Conservation (phyloP, 2,329 filamentous ascomycete species). For the Eurotiales sp. region DNA sequence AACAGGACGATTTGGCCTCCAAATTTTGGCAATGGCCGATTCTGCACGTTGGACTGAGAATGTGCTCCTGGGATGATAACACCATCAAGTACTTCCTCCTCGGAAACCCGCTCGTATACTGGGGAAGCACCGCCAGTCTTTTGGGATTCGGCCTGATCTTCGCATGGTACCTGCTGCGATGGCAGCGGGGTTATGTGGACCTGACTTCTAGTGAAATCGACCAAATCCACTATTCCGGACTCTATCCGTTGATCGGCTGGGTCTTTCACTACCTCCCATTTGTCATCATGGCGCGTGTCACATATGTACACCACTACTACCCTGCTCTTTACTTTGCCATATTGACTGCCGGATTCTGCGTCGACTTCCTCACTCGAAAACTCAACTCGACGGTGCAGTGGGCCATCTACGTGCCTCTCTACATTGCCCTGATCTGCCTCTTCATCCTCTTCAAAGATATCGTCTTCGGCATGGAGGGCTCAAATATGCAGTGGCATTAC, state of each 20-base stretch:
- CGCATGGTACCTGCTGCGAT: constrained; percentile 82
- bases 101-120: constrained; percentile 94
- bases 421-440: constrained; percentile 69
- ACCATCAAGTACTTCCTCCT: constrained; percentile 98
- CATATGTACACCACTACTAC: constrained; percentile 99
- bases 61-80: constrained; percentile 97
- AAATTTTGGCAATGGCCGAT: constrained; percentile 99
- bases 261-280: constrained; percentile 95
- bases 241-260: constrained; percentile 93
- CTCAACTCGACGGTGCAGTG: constrained; percentile 62
- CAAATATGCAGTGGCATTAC: constrained; percentile 79
- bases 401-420: constrained; percentile 69
- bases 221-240: constrained; percentile 86
- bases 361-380: constrained; percentile 75
- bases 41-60: constrained; percentile 88
- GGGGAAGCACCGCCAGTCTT: constrained; percentile 80
- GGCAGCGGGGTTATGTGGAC: constrained; percentile 91
- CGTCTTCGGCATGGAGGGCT: constrained; percentile 91
- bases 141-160: constrained; percentile 69
- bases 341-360: constrained; percentile 77
- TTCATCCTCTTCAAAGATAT: constrained; percentile 91
- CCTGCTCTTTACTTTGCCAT: constrained; percentile 98
- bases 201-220: constrained; percentile 78
- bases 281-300: constrained; percentile 95
- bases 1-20: constrained; percentile 96